Base-by-base conservation (phyloP, 1,284 basidiomycete genomes). In the Heterobasidion occidentale region DNA sequence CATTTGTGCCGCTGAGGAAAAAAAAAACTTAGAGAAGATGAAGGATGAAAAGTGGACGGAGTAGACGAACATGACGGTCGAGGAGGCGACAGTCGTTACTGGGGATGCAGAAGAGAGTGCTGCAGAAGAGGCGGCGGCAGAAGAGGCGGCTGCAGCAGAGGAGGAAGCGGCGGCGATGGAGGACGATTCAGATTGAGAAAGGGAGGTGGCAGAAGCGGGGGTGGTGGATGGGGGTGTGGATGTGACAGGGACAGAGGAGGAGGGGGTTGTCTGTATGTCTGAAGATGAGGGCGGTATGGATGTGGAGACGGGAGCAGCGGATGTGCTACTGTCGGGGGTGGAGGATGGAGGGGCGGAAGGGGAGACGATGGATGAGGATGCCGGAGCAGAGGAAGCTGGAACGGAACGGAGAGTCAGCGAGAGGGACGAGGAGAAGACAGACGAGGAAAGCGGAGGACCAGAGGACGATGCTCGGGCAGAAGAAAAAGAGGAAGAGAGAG, bases 1-100 rank as follows among this genome's bases (percentile, higher is more conserved):
- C 8, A 44, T 46, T 47, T 15, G 60, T 61, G 14, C 56, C 20
- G 7, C 59, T 61, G 44, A 36, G 20, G 19, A 20, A 44, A 11
- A 33, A 35, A 17, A 50, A 9, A 42, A 51, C 17, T 50, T 42
- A 6, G 17, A 45, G 20, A 44, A 2, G 14, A 9, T n/a, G 1
- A 7, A 6, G 54, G 17, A 15, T 7, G 44, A 17, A 14, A 46
- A 14, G 35, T 1, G 5, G 5, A 34, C 6, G 19, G 33, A 36
- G 19, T 46, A 53, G 36, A 52, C 36, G 35, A 42, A 27, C 14
- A 58, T 15, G 9, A 59, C 51, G 9, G 60, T 56, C 8, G 35
- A 55, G 9, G 54, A 14, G 9, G 52, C 51, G n/a, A 58, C 53
- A 14, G 55, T 33, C 5, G 48, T 46, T 4, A 44, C 51, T 14